Percentiles rank a stretch among this genome's conserved stretches.
These are phyloP conservation scores for Exophiala viscosa DNA, from an alignment of 2,329 filamentous ascomycete genomes.

Conservation along the genomic window DNA sequence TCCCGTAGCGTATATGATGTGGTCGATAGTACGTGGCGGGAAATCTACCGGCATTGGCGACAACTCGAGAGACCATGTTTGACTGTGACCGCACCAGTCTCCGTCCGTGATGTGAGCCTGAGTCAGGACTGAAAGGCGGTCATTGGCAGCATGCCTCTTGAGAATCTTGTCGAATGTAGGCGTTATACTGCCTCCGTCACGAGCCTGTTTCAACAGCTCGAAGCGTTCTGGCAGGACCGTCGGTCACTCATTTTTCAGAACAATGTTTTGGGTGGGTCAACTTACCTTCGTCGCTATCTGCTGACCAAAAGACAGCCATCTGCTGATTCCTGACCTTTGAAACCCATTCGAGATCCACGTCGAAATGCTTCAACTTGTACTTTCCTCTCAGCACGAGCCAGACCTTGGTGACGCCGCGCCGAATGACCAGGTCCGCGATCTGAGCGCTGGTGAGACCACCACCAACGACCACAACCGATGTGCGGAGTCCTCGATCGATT, in stretches of 20 bases:
- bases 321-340: conserved; percentile 76
- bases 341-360: conserved; percentile 73
- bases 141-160: conserved; percentile 54
- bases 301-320: conserved; percentile 73
- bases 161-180: conserved; percentile 65
- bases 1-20: conserved; percentile 74
- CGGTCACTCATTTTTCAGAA: background rate
- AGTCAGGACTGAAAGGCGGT: conserved; percentile 55
- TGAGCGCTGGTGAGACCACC: conserved; percentile 76
- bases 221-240: conserved; percentile 52
- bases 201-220: conserved; percentile 61
- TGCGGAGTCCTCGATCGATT: conserved; percentile 43
- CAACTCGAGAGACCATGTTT: conserved; percentile 48
- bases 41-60: conserved; percentile 54
- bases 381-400: conserved; percentile 65
- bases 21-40: conserved; percentile 53
- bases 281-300: conserved; percentile 59
- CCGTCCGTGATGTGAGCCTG: conserved; percentile 59
- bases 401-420: conserved; percentile 62
- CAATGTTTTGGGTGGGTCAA: conserved; percentile 28
- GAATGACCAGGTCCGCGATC: conserved; percentile 63
- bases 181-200: conserved; percentile 74
- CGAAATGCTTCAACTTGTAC: conserved; percentile 67
- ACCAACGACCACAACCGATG: conserved; percentile 65
- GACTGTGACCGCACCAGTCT: conserved; percentile 27